Evolutionary conservation across 169 alveolate species (phyloP), one percentile per base, ranked within the genome.

Genomic region (Toxoplasma gondii): DNA sequence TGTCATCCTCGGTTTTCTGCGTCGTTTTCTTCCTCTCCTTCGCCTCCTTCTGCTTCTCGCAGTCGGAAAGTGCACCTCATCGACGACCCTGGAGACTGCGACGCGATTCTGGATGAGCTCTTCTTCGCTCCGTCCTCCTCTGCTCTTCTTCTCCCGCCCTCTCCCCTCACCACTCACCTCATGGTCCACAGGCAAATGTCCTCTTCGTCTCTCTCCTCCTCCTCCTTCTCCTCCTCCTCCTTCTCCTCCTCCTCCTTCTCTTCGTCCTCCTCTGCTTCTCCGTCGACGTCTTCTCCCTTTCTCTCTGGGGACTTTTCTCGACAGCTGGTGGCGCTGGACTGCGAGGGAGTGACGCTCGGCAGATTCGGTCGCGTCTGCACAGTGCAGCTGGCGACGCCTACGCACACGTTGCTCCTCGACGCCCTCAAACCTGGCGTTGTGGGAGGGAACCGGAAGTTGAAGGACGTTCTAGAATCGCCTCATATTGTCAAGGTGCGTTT

Each of bases 341-440:
- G 90, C 90, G 97, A 96, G 69, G 97, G 97, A 7, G 96, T 96
- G 43, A 93, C 93, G 70, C 93, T 96, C 69, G 97, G 97, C 44
- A 95, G 96, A 36, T 96, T 95, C 80, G 97, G 97, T 9, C 96
- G 95, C 64, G 45, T 96, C 41, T 94, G 97, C 86, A 53, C 88
- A 45, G 70, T 94, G 95, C 97, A 96, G 94, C 67, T 95, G 67
- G 19, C 91, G 92, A 27, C 95, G 80, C 64, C 83, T 44, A 86
- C 74, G 90, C 54, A 93, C 95, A 74, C 95, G 82, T 82, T 95
- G 92, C 86, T 95, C 82, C 88, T 95, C 81, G 96, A 96, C 94
- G 96, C 97, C 19, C 31, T 92, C 90, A 93, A 93, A 34, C 41
- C 64, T 36, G 94, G 95, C 7, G 92, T 94, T 31, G 92, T 87